Conservation (phyloP, 2,329 filamentous ascomycete genomes). For the Alternaria metachromatica region DNA sequence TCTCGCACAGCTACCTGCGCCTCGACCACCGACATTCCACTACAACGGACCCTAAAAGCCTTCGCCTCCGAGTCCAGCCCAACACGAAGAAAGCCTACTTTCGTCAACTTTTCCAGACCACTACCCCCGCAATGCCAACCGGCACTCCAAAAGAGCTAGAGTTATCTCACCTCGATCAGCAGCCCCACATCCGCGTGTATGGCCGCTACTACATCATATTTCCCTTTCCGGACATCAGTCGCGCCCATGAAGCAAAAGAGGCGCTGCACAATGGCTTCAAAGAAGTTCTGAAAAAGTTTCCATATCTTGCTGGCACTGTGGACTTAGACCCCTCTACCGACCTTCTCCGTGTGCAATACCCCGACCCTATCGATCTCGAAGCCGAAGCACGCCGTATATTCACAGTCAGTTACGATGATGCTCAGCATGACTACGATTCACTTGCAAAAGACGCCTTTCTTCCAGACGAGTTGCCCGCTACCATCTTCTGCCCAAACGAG, state of each 20-base stretch:
- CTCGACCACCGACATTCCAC: background rate
- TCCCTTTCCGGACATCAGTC: slow-evolving; percentile 16
- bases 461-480: slow-evolving; percentile 12
- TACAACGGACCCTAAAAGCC: background rate
- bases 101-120: background rate
- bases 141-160: slow-evolving; percentile 11
- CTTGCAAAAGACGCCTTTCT: slow-evolving; percentile 16
- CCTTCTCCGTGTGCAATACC: slow-evolving; percentile 18
- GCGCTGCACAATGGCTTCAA: slow-evolving; percentile 17
- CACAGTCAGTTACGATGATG: slow-evolving; percentile 1
- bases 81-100: background rate
- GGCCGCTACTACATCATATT: slow-evolving; percentile 24
- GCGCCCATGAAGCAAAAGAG: slow-evolving; percentile 14
- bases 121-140: background rate
- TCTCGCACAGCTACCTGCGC: background rate
- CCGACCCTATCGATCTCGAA: slow-evolving; percentile 11
- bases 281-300: slow-evolving; percentile 16
- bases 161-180: slow-evolving; percentile 25
- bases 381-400: slow-evolving; percentile 12
- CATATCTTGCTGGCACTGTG: slow-evolving; percentile 25
- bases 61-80: background rate
- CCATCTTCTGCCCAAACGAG: slow-evolving; percentile 14
- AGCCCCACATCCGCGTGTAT: slow-evolving; percentile 22
- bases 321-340: slow-evolving; percentile 2
- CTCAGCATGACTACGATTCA: slow-evolving; percentile 4